Conservation (phyloP, 306 rosid species). For the Fagus sylvatica region DNA sequence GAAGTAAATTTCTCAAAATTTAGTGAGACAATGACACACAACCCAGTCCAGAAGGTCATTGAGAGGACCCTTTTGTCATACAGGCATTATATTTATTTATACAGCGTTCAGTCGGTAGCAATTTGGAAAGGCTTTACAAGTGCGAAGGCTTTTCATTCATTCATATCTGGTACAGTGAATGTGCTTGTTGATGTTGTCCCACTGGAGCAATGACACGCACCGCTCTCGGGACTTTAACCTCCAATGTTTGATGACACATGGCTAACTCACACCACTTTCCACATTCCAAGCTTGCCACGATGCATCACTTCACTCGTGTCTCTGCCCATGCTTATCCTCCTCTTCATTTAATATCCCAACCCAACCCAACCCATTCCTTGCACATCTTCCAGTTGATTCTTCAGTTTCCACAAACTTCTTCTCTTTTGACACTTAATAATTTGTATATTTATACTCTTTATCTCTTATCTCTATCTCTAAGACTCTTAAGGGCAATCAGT, state of each 20-base stretch:
- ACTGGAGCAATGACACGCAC: slow-evolving; percentile 22
- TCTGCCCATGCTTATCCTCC: slow-evolving; percentile 1
- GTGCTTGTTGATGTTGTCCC: slow-evolving; percentile 4
- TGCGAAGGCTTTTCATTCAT: no score
- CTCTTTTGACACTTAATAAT: not conserved
- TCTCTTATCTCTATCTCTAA: no score
- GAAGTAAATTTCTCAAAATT: no score
- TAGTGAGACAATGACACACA: no score
- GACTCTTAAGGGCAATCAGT: not conserved
- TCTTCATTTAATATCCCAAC: slow-evolving; percentile 18
- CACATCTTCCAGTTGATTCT: not conserved
- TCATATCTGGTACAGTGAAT: no score
- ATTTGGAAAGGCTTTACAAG: no score
- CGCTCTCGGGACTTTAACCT: not conserved
- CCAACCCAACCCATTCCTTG: not conserved
- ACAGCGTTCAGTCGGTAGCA: no score
- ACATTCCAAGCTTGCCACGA: slow-evolving; percentile 35
- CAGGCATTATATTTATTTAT: no score
- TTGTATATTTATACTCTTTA: not conserved
- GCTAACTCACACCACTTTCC: not conserved
- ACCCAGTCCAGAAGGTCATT: no score
- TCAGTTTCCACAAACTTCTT: not conserved
- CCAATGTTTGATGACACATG: slow-evolving; percentile 28
- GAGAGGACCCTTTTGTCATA: no score
- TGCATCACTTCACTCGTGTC: slow-evolving; percentile 18